Evolutionary conservation across 192 early-diverging fungal species (phyloP).

Genomic region (Entomortierella beljakovae): DNA sequence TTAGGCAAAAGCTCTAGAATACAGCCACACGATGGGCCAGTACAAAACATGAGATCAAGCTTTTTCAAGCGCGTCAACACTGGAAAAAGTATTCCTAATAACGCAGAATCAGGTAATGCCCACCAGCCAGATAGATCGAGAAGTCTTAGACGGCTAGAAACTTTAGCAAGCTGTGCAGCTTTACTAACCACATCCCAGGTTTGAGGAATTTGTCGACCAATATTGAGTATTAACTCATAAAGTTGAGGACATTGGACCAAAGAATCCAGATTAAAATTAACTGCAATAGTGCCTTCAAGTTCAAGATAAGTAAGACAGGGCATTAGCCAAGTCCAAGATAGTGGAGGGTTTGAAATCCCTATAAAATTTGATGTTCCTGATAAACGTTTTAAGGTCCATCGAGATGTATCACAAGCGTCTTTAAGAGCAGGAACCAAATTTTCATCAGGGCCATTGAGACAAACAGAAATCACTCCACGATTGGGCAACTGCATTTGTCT

Average conservation of each 20-base stretch:
- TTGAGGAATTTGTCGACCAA: slow-evolving; percentile 9
- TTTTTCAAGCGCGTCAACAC: slow-evolving; percentile 2
- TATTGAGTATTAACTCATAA: slow-evolving; percentile 6
- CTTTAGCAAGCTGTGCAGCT: not conserved
- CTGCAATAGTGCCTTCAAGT: slow-evolving; percentile 28
- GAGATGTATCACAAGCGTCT: slow-evolving; percentile 4
- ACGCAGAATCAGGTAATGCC: not conserved
- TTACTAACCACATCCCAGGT: slow-evolving; percentile 10
- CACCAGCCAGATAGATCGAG: slow-evolving; percentile 17
- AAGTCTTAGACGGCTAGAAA: not conserved
- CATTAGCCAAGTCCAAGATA: slow-evolving; percentile 8
- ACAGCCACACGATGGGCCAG: not conserved
- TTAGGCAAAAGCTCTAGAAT: not conserved
- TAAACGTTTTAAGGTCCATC: not conserved
- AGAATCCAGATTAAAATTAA: slow-evolving; percentile 10
- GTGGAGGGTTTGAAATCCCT: not conserved
- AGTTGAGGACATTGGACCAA: slow-evolving; percentile 6
- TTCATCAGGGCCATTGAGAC: slow-evolving; percentile 6
- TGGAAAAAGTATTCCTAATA: slow-evolving; percentile 3
- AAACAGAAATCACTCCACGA: not conserved
- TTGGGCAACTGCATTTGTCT: not conserved
- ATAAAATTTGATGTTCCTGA: slow-evolving; percentile 6
- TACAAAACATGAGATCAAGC: slow-evolving; percentile 25
- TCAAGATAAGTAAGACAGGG: slow-evolving; percentile 11
- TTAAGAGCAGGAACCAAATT: slow-evolving; percentile 5